Base-by-base conservation (phyloP, 257 asterid genomes). In the Fraxinus quadrangulata region DNA sequence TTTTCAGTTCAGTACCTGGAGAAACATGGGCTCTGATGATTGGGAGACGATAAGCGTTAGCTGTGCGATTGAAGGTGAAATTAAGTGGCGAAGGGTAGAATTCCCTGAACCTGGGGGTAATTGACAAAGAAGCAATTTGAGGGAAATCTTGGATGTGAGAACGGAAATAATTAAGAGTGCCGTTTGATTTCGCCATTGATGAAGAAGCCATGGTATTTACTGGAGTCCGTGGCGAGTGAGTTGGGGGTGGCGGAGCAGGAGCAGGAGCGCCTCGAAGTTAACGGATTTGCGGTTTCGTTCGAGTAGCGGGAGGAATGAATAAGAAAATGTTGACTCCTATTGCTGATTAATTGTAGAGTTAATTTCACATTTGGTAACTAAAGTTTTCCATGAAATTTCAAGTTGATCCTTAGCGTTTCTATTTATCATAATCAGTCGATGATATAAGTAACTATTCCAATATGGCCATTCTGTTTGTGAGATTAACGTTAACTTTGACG, bases 11-110 rank as follows among this genome's bases (percentile, higher is more conserved):
- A 37, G 63, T 45, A 87, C 94, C 97, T 82, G 87, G 76, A 71
- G 90, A 83, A 39, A 4, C 63, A 70, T 87, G 91, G 7, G 93
- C 89, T 82, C 83, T 87, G 45, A 92, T 67, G 28, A 84, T 36
- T 34, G 91, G 89, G 67, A 85, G 72, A 40, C 74, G 79, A 23
- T 81, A 83, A 40, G 79, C 81, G 56, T 77, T 74, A 4, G 73
- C 12, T 17, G 74, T 19, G 85, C 81, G 79, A 49, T 84, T 76
- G 69, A 69, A 56, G 39, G 84, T 42, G 76, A 79, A 74, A 37
- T 65, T 34, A 65, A 37, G 42, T n/a, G 72, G 84, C n/a, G 86
- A 68, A 77, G 79, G 72, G 80, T 61, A 84, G 76, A 81, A 33
- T 71, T 63, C 77, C 19, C 76, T 70, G 66, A 66, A 80, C 9